Conservation (phyloP, 495 filamentous ascomycete species). For the Alectoria sarmentosa region DNA sequence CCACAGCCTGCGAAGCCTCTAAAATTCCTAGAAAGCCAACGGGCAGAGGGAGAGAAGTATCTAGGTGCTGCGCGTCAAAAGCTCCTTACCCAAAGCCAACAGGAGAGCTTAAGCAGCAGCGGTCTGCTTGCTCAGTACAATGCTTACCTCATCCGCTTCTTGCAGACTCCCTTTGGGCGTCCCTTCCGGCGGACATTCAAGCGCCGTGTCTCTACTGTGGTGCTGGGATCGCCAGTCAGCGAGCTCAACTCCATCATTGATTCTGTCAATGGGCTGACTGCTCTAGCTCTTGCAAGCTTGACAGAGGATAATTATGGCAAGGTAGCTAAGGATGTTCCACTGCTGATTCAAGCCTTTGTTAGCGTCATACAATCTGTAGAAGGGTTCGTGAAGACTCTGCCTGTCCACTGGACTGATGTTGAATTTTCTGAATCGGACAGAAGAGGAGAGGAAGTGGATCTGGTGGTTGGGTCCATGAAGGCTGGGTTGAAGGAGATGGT, state of each 20-base stretch:
- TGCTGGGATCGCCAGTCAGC: constrained; percentile 63
- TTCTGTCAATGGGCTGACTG: constrained; percentile 60
- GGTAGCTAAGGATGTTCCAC: constrained; percentile 69
- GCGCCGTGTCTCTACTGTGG: constrained; percentile 50
- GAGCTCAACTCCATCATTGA: constrained; percentile 58
- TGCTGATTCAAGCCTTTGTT: constrained; percentile 64
- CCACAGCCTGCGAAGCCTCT: constrained; percentile 25
- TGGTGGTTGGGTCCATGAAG: constrained; percentile 52
- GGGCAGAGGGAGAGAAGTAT: constrained; percentile 15
- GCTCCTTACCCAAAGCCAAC: constrained; percentile 40
- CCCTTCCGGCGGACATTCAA: constrained; percentile 66
- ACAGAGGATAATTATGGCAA: constrained; percentile 82
- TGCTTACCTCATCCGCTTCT: constrained; percentile 32
- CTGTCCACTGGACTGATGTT: constrained; percentile 79
- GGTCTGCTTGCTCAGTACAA: constrained; percentile 35
- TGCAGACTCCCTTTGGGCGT: constrained; percentile 53
- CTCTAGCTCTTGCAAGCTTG: constrained; percentile 63
- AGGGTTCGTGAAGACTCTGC: constrained; percentile 51
- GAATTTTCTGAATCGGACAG: constrained; percentile 41
- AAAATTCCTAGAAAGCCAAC: constrained; percentile 13
- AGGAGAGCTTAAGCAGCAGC: constrained; percentile 36
- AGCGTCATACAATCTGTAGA: constrained; percentile 61
- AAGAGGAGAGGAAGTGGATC: constrained; percentile 51
- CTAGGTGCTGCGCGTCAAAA: constrained; percentile 24
- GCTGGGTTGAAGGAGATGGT: constrained; percentile 55